A percentile compares a stretch with the other conserved stretches of the same genome.
Conservation (phyloP, 2,329 filamentous ascomycete species). For the Talaromyces sp. region DNA sequence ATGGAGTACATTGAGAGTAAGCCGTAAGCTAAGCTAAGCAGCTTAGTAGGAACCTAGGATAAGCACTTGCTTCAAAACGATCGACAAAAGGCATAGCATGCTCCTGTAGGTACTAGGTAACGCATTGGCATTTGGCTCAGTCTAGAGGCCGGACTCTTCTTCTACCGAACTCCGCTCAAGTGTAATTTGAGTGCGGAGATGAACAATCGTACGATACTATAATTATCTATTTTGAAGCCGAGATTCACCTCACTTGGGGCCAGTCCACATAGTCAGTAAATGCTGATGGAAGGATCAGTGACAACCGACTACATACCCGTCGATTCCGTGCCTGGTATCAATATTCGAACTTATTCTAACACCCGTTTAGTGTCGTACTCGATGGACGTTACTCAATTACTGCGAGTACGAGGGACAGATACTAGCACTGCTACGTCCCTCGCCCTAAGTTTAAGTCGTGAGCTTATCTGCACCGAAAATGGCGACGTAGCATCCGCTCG, state of each 20-base stretch:
- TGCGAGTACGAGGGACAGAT: not conserved
- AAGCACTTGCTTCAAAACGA: not conserved
- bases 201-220: not conserved
- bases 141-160: not conserved
- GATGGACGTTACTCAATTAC: not conserved
- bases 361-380: not conserved
- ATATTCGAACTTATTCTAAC: not conserved
- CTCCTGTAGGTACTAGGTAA: not conserved
- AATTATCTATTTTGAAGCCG: not conserved
- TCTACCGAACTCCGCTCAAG: not conserved
- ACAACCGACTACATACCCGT: not conserved
- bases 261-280: not conserved
- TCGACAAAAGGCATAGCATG: constrained; percentile 2
- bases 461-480: constrained; percentile 10
- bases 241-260: not conserved
- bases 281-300: not conserved
- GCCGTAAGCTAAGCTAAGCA: not conserved
- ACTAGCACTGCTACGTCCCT: constrained; percentile 7
- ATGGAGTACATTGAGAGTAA: not conserved
- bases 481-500: constrained; percentile 7
- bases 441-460: not conserved
- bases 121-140: not conserved
- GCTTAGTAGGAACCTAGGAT: not conserved
- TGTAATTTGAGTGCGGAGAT: not conserved
- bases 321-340: not conserved